phyloP scores from a whole-genome alignment of 768 basidiomycete genomes.

The Hericium erinaceus region DNA sequence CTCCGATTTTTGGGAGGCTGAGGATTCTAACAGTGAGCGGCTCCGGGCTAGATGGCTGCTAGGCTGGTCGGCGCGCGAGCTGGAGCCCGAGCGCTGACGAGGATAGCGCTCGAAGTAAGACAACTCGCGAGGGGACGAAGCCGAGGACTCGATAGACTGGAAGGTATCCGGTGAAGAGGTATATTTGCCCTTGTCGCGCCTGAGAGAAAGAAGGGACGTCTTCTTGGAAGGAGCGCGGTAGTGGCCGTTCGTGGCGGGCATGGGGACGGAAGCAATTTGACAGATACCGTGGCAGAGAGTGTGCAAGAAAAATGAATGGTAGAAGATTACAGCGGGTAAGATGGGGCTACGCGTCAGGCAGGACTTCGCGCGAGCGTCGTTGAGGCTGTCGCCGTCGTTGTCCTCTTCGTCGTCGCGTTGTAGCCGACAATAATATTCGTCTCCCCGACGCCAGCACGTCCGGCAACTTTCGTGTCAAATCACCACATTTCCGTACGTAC shows the following conservation, averaged over 20 bases:
- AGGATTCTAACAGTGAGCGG: conserved; percentile 3
- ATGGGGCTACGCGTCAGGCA: background rate
- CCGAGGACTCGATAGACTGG: conserved; percentile 11
- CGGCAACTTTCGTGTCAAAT: too few species aligned
- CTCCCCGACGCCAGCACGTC: too few species aligned
- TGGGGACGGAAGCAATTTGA: conserved; percentile 7
- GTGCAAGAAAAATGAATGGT: background rate
- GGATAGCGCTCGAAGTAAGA: conserved; percentile 30
- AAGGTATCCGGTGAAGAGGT: conserved; percentile 17
- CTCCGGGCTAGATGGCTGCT: background rate
- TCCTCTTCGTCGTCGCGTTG: background rate
- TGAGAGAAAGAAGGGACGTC: conserved; percentile 47
- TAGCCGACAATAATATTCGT: background rate
- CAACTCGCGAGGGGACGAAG: conserved; percentile 8
- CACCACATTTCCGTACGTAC: too few species aligned
- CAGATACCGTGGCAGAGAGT: background rate
- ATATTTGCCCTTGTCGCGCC: conserved; percentile 21
- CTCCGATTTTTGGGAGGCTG: conserved; percentile 4
- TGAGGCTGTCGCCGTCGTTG: background rate
- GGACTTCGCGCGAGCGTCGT: background rate
- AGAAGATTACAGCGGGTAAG: background rate
- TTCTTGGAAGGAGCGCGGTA: conserved; percentile 42
- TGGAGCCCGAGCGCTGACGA: conserved; percentile 37
- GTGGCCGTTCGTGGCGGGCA: conserved; percentile 15
- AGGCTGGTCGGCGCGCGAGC: conserved; percentile 7